Percentiles rank a stretch among this genome's conserved stretches.
Evolutionary conservation across 768 basidiomycete genomes (phyloP).

Genomic region (Cystobasidium tubakii): DNA sequence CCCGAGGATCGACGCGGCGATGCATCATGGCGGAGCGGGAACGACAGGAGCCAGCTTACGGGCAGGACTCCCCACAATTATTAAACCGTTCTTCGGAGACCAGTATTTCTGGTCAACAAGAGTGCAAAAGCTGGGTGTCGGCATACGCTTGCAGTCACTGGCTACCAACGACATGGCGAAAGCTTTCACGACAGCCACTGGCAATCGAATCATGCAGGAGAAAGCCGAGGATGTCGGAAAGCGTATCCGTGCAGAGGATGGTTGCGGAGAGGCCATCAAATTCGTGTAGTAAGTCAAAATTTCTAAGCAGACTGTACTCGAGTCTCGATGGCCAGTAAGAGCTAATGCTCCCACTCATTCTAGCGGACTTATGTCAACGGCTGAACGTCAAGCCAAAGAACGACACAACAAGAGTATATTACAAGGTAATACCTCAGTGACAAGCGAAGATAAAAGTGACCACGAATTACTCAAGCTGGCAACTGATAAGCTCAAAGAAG

Average conservation of each 20-base stretch:
- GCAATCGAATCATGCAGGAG: slow-evolving; percentile 1
- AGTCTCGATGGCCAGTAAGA: no score
- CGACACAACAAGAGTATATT: not conserved
- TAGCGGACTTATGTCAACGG: not conserved
- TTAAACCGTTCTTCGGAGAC: slow-evolving; percentile 85
- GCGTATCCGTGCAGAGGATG: slow-evolving; percentile 3
- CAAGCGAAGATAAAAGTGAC: not conserved
- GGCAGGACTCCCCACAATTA: slow-evolving; percentile 91
- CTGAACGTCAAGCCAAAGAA: not conserved
- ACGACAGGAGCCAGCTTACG: slow-evolving; percentile 45
- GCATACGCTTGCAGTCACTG: not conserved
- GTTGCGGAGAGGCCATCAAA: not conserved
- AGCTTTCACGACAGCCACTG: not conserved
- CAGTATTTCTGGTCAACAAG: slow-evolving; percentile 6
- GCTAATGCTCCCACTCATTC: not conserved
- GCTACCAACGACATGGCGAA: not conserved
- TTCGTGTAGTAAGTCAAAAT: slow-evolving; percentile 7
- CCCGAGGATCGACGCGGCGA: slow-evolving; percentile 51
- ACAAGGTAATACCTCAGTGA: not conserved
- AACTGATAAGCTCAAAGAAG: not conserved
- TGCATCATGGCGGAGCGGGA: slow-evolving; percentile 39
- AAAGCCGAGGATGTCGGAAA: slow-evolving; percentile 3
- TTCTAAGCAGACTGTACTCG: no score
- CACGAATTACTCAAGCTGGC: not conserved
- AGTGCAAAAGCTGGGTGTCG: slow-evolving; percentile 1